phyloP scores from a whole-genome alignment of 2,329 filamentous ascomycete genomes.

The Colletotrichum melonis region DNA sequence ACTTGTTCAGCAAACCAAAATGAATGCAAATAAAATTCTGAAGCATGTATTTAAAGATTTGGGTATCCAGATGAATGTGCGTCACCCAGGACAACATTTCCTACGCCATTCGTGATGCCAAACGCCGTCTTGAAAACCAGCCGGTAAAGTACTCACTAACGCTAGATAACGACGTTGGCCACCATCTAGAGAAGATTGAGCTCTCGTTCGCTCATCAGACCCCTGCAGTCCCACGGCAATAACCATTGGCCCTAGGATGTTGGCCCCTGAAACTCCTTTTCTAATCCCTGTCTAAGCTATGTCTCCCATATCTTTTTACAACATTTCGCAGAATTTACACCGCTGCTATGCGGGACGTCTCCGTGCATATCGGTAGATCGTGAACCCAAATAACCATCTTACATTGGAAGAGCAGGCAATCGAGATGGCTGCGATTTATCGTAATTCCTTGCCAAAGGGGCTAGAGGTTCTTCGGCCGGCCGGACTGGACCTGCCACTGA shows the following conservation, averaged over 20 bases:
- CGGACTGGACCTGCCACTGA: slow-evolving; percentile 50
- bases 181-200: slow-evolving; percentile 28
- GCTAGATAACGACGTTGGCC: slow-evolving; percentile 39
- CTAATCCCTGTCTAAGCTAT: slow-evolving; percentile 33
- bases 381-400: slow-evolving; percentile 1
- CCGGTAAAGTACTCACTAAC: slow-evolving; percentile 38
- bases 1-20: background rate
- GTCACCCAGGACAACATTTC: background rate
- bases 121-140: background rate
- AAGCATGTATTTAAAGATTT: slow-evolving; percentile 17
- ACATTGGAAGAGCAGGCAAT: background rate
- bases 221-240: slow-evolving; percentile 33
- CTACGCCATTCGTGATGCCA: slow-evolving; percentile 12
- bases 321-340: slow-evolving; percentile 15
- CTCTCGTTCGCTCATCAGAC: slow-evolving; percentile 25
- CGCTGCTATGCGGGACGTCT: slow-evolving; percentile 2
- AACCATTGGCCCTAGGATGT: slow-evolving; percentile 22
- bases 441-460: slow-evolving; percentile 40
- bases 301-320: slow-evolving; percentile 15
- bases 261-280: slow-evolving; percentile 33
- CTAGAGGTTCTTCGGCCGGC: slow-evolving; percentile 50
- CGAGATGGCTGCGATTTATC: background rate
- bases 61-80: slow-evolving; percentile 20
- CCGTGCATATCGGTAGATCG: slow-evolving; percentile 3
- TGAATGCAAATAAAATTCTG: background rate